Base-by-base conservation (phyloP, 345 rosid species). In the Eucalyptus rudis region DNA sequence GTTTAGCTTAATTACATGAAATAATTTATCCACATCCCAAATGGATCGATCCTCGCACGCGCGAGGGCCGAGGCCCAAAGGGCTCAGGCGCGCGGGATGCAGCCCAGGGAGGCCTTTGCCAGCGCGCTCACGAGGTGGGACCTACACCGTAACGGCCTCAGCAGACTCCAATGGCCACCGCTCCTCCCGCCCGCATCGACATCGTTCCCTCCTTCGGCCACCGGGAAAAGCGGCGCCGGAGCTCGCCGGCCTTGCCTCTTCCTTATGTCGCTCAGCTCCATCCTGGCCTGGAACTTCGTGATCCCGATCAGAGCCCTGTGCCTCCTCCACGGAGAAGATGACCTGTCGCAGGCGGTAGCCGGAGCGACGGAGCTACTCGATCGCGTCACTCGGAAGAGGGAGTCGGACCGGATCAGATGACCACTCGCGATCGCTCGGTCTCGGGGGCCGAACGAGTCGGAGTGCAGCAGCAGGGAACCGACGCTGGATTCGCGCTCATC, bases 191-290 rank as follows among this genome's bases (percentile, higher is more conserved):
- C 87, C 29, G 81, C 88, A 20, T 51, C 49, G 85, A 19, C 19
- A 56, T 81, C 62, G 6, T n/a, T 66, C 43, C 66, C 52, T 7
- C 29, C 64, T 36, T 52, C 49, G 33, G n/a, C 49, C 50, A 56
- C 88, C 84, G 92, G 92, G 24, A 91, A 89, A 88, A 92, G 79
- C n/a, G 92, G 92, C 27, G 88, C 68, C 36, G 93, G 93, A 3
- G 87, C 89, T 44, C 87, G 81, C 33, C 90, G 88, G 33, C 87
- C 88, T 87, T 92, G 93, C 86, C 94, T 93, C 89, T 86, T 91
- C 92, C 88, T 94, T 9, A 94, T 88, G 16, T 93, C 94, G 47
- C 89, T 86, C 62, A 94, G 88, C n/a, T 94, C 92, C 93, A 93
- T 90, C 87, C 50, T 89, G 33, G 86, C 4, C 51, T 91, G 92